Percentiles rank a stretch among this genome's conserved stretches.
Conservation (phyloP, 345 rosid genomes). For the Syzygium aromaticum region DNA sequence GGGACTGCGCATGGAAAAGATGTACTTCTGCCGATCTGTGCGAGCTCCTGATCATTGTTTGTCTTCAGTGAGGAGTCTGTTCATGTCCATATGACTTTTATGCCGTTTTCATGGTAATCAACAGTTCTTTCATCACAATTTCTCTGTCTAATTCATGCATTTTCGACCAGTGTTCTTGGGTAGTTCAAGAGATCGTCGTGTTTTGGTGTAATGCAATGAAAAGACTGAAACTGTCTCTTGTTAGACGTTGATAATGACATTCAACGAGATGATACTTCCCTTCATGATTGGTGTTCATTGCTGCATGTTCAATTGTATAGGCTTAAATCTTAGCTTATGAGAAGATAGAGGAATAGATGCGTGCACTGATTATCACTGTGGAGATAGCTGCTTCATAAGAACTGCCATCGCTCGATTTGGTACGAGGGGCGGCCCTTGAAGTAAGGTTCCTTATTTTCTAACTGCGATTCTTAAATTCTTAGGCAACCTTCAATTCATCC, state of each 20-base stretch:
- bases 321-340: not conserved
- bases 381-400: not conserved
- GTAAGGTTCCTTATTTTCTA: not conserved
- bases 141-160: not conserved
- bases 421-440: not conserved
- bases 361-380: not conserved
- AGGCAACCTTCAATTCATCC: not conserved
- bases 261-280: not conserved
- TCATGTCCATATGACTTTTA: not conserved
- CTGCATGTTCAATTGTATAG: not conserved
- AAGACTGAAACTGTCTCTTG: not conserved
- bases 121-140: not conserved
- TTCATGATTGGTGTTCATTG: not conserved
- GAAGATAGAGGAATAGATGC: not conserved
- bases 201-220: not conserved
- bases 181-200: not conserved
- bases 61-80: not conserved
- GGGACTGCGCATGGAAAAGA: not conserved
- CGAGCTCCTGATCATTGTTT: not conserved
- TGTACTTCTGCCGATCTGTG: not conserved
- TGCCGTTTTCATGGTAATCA: not conserved
- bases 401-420: accelerated
- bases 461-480: not conserved
- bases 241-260: not conserved
- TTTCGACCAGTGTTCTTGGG: not conserved